These are phyloP conservation scores for Protomyces pachydermus DNA, from an alignment of 1,139 yeast genomes.

Conservation along the genomic window DNA sequence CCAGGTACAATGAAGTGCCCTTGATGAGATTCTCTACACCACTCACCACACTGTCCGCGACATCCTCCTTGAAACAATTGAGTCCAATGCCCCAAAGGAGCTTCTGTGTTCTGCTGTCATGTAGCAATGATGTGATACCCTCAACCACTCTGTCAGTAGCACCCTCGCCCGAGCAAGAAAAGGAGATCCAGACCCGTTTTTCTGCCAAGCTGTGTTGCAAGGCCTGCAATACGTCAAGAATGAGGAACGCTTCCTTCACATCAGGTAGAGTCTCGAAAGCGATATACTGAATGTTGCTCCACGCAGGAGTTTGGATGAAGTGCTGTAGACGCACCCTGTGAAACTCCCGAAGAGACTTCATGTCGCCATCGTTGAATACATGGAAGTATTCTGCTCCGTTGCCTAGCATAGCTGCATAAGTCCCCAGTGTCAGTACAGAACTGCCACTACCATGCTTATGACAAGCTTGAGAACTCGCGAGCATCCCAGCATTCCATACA, in stretches of 20 bases:
- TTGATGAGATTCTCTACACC: background rate
- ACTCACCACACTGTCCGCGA: background rate
- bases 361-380: background rate
- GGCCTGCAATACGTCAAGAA: constrained; percentile 4
- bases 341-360: background rate
- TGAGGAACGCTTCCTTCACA: constrained; percentile 10
- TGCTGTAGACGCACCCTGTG: constrained; percentile 5
- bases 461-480: constrained; percentile 1
- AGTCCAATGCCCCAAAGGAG: constrained; percentile 16
- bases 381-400: constrained; percentile 17
- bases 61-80: constrained; percentile 24
- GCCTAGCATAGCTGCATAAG: constrained; percentile 24
- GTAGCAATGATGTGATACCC: background rate
- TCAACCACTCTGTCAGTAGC: constrained; percentile 9
- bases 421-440: constrained; percentile 16
- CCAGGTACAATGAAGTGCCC: background rate
- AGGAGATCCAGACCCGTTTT: constrained; percentile 16
- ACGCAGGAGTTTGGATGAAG: constrained; percentile 1
- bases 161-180: constrained; percentile 15
- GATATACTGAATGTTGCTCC: background rate
- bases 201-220: background rate
- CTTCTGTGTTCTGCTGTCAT: background rate
- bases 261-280: constrained; percentile 26
- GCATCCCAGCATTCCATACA: constrained; percentile 18
- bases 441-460: background rate